Percentiles rank a stretch among this genome's conserved stretches.
Conservation (phyloP, 2,329 filamentous ascomycete genomes). For the Aureobasidium melanogenum region DNA sequence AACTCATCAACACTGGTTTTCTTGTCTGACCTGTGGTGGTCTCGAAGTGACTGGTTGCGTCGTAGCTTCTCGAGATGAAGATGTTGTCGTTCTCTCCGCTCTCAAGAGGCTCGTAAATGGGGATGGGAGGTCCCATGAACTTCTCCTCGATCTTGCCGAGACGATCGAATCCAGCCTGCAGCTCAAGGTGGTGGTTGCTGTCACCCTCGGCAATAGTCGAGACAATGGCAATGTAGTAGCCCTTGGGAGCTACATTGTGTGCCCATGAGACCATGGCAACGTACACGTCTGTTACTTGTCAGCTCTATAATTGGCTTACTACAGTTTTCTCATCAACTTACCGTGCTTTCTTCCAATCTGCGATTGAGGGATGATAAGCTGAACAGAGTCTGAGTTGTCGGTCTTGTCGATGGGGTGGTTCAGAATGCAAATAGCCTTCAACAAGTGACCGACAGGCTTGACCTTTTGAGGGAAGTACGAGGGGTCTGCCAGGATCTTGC, state of each 20-base stretch:
- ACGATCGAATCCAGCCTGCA: conserved; percentile 83
- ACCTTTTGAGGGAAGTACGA: conserved; percentile 93
- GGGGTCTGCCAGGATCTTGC: conserved; percentile 91
- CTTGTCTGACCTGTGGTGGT: conserved; percentile 55
- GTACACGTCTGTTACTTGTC: conserved; percentile 66
- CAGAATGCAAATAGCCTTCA: conserved; percentile 95
- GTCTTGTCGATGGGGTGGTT: conserved; percentile 92
- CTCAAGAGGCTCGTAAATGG: conserved; percentile 84
- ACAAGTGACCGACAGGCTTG: conserved; percentile 76
- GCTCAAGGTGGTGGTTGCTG: conserved; percentile 91
- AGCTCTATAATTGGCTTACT: neutral
- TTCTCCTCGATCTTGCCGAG: conserved; percentile 92
- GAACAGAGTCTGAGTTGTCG: conserved; percentile 77
- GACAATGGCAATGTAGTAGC: conserved; percentile 97
- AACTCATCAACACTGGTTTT: neutral
- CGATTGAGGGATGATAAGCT: conserved; percentile 95
- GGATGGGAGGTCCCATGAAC: conserved; percentile 89
- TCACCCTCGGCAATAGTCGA: conserved; percentile 90
- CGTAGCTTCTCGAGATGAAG: conserved; percentile 98
- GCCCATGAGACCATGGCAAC: conserved; percentile 90
- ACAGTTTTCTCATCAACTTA: conserved; percentile 36
- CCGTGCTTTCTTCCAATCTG: conserved; percentile 96
- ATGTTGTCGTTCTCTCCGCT: conserved; percentile 80
- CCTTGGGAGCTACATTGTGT: conserved; percentile 97
- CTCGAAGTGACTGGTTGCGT: conserved; percentile 96